Base-by-base conservation (phyloP, 2,329 filamentous ascomycete species). In the Cadophora sp. region DNA sequence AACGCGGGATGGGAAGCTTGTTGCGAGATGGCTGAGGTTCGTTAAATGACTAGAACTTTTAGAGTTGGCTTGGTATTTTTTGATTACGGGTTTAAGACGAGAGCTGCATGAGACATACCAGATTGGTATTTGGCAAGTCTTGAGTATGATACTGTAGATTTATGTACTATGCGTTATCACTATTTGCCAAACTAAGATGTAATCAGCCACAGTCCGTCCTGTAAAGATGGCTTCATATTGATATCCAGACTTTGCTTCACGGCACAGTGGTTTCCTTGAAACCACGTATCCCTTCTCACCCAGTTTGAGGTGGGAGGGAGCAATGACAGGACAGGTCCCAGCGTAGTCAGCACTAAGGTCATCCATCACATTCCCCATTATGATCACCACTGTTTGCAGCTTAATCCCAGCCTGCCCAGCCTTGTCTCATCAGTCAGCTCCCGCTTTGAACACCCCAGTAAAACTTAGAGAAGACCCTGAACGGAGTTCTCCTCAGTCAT, bases 361-460 rank as follows among this genome's bases (percentile, higher is more conserved):
- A 48, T 48, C 20, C 14, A 48, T 48, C 20, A 2, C 16, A 47
- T 16, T 47, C 51, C 14, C 51, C 36, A 33, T 18, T 27, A 56
- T 13, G 51, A 55, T 55, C 51, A 9, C 30, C 53, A 22, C 33
- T 56, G 33, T 30, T n/a, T 56, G 33, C 53, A 39, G 48, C 30
- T 30, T 4, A 22, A 39, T 22, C 53, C 53, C 33, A 39, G n/a
- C 30, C 53, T 56, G 33, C 53, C 53, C 30, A 56, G 53, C 27
- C 51, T 20, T 36, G 51, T 53, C 50, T 16, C 18, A 55, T 55
- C 51, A 36, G 51, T 39, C 53, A 56, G 30, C 53, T 56, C 53
- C 53, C 53, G 53, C 53, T 7, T 14, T 16, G 27, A 56, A 56
- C 33, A 30, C 53, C 53, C 53, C 50, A 33, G 20, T 36, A 13